phyloP scores from a whole-genome alignment of 805 yeast genomes.

The Candida sithepensis region DNA sequence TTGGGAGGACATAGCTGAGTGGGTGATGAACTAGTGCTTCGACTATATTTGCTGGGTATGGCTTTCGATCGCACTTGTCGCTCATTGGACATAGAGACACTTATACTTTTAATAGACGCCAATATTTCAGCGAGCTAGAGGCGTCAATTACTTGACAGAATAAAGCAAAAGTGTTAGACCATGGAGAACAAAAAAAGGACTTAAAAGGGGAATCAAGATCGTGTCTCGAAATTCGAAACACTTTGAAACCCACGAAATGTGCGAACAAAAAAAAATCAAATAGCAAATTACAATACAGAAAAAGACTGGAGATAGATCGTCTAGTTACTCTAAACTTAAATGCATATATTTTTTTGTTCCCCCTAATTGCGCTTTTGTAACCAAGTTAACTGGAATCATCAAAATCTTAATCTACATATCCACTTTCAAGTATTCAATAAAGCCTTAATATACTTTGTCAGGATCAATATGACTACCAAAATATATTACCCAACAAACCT shows the following conservation, averaged over 20 bases:
- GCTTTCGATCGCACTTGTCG: neutral
- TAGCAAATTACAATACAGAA: no score
- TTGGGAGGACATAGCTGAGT: constrained; percentile 36
- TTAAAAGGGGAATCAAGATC: neutral
- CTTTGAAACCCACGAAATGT: no score
- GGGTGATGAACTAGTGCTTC: constrained; percentile 29
- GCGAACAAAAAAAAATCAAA: neutral
- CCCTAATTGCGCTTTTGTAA: no score
- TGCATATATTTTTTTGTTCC: no score
- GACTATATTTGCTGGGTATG: constrained; percentile 13
- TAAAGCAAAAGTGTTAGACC: neutral
- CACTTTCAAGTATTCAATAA: no score
- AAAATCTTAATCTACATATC: no score
- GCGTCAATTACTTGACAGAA: neutral
- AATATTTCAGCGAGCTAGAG: neutral
- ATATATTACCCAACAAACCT: constrained; percentile 14
- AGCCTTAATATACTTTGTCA: no score
- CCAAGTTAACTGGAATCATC: no score
- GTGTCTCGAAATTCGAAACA: no score
- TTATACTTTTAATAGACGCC: neutral
- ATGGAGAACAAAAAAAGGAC: neutral
- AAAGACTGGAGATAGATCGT: no score
- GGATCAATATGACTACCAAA: constrained; percentile 20
- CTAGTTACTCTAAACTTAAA: no score
- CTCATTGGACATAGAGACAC: neutral